A percentile compares a stretch with the other conserved stretches of the same genome.
Conservation (phyloP, 768 basidiomycete species). For the Heimioporus sp. region DNA sequence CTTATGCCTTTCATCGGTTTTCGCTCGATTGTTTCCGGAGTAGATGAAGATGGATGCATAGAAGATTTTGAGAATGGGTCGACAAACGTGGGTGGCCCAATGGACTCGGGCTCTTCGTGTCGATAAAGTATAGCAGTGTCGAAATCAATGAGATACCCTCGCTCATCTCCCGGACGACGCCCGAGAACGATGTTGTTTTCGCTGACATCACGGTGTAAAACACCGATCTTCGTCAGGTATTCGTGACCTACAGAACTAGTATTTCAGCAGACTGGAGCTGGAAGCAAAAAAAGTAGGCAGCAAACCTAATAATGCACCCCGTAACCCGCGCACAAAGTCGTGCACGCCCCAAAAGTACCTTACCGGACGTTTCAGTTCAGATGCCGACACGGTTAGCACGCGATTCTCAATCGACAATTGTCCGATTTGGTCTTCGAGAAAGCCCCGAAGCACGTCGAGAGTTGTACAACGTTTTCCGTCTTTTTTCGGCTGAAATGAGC, state of each 20-base stretch:
- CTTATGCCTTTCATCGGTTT: neutral
- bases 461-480: neutral
- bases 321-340: neutral
- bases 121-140: no score
- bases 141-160: conserved; percentile 33
- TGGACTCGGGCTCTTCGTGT: no score
- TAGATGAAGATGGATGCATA: no score
- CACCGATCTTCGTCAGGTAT: conserved; percentile 11
- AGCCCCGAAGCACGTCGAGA: neutral
- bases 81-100: no score
- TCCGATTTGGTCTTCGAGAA: neutral
- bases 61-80: no score
- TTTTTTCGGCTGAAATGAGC: neutral
- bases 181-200: conserved; percentile 34
- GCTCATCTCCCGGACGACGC: conserved; percentile 1
- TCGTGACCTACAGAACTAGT: conserved; percentile 5
- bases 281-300: neutral
- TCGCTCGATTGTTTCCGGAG: no score
- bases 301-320: neutral
- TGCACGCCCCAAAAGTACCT: neutral
- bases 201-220: conserved; percentile 35
- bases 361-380: neutral
- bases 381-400: neutral
- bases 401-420: neutral
- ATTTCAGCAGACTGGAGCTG: neutral